Base-by-base conservation (phyloP, 805 yeast species). In the Metschnikowia corniflorae region DNA sequence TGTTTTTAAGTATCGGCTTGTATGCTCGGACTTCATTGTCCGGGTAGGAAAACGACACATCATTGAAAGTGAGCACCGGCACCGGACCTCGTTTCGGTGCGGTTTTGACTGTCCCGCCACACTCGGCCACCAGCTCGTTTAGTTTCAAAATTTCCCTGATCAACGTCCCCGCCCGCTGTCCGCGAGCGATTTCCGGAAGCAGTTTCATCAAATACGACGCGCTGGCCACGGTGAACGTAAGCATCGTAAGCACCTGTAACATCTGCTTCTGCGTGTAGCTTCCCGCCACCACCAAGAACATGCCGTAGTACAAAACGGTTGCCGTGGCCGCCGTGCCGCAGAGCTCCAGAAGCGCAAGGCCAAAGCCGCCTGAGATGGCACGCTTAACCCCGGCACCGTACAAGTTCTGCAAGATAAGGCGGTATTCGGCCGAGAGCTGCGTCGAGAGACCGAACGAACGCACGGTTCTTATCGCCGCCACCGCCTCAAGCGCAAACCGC, bases 101-200 rank as follows among this genome's bases (percentile, higher is more conserved):
- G 16, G 20, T 32, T 5, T 16, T 12, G 24, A 21, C n/a, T n/a
- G 12, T 10, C 9, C 41, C 41, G 9, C 20, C 37, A 26, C 37
- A 33, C 43, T 75, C 80, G 18, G 57, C 45, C 3, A 48, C 37
- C 32, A 68, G 65, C 12, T 63, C 57, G 4, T 50, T 46, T 16
- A 65, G 39, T 1, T 55, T 51, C 18, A 73, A 40, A 2, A 82
- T 49, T 15, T 60, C 57, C 36, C 74, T 60, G 1, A 82, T 59
- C 32, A 50, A 52, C 2, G 75, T 68, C 0, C 81, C 86, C 7
- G 86, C 86, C 49, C 89, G 63, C 52, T 86, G 81, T 1, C 95
- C 96, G 40, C 88, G 74, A 15, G 82, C 74, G 3, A 88, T 71
- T 42, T 82, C 85, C 0, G 97, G 96, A n/a, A 89, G 63, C 40